phyloP scores from a whole-genome alignment of 805 yeast species.

The Scheffersomyces stipitis region DNA sequence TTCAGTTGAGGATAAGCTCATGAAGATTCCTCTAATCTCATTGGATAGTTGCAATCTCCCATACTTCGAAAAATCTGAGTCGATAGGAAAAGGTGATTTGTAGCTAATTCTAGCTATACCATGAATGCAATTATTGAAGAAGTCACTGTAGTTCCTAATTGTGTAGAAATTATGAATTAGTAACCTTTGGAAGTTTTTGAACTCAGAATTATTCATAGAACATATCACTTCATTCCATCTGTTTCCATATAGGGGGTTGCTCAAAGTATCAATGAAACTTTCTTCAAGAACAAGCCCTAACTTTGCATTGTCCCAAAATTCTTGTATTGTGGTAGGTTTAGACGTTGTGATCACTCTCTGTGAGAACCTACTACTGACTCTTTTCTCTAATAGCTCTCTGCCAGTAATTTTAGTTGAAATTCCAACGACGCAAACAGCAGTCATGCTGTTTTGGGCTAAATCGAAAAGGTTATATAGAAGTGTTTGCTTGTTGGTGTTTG shows the following conservation, averaged over 20 bases:
- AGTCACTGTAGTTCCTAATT: slow-evolving; percentile 53
- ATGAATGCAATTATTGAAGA: slow-evolving; percentile 43
- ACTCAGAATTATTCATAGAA: background rate
- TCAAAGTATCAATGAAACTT: slow-evolving; percentile 14
- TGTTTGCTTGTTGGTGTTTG: slow-evolving; percentile 73
- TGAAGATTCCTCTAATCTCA: slow-evolving; percentile 25
- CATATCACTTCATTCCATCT: slow-evolving; percentile 34
- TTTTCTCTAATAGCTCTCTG: slow-evolving; percentile 80
- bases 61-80: slow-evolving; percentile 23
- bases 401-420: slow-evolving; percentile 71
- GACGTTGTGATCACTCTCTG: slow-evolving; percentile 69
- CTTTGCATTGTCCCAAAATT: slow-evolving; percentile 50
- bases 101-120: slow-evolving; percentile 35
- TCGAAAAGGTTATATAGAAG: slow-evolving; percentile 86
- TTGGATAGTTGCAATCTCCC: slow-evolving; percentile 20
- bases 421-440: slow-evolving; percentile 82
- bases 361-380: slow-evolving; percentile 87
- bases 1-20: slow-evolving; percentile 65
- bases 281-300: slow-evolving; percentile 34
- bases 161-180: slow-evolving; percentile 51
- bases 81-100: slow-evolving; percentile 24
- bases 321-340: slow-evolving; percentile 47
- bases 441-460: slow-evolving; percentile 65
- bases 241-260: slow-evolving; percentile 20
- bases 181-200: slow-evolving; percentile 12